Evolutionary conservation across 2,329 filamentous ascomycete species (phyloP).

Genomic region (Aspergillus unguis): DNA sequence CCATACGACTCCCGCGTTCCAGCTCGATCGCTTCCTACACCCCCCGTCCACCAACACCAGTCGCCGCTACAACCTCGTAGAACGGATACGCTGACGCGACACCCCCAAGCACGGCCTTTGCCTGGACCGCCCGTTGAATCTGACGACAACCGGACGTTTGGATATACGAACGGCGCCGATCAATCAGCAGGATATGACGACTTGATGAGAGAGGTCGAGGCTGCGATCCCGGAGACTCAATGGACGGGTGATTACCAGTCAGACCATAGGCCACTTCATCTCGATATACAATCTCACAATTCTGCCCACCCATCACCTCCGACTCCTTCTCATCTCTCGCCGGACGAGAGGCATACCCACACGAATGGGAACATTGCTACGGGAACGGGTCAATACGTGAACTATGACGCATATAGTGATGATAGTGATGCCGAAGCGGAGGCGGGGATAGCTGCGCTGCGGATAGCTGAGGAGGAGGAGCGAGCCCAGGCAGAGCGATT

Average conservation of each 20-base stretch:
- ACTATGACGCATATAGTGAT: slow-evolving; percentile 56
- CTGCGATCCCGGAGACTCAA: slow-evolving; percentile 44
- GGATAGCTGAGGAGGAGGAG: slow-evolving; percentile 76
- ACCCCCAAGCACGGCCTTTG: slow-evolving; percentile 58
- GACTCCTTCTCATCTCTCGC: slow-evolving; percentile 32
- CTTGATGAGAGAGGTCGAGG: slow-evolving; percentile 56
- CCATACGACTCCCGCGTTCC: slow-evolving; percentile 30
- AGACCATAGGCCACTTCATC: slow-evolving; percentile 24
- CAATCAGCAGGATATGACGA: slow-evolving; percentile 51
- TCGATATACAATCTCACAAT: slow-evolving; percentile 18
- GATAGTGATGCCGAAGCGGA: slow-evolving; percentile 87
- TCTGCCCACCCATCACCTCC: slow-evolving; percentile 11
- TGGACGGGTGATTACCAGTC: slow-evolving; percentile 24
- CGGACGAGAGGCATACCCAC: slow-evolving; percentile 45
- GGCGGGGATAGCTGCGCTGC: slow-evolving; percentile 78
- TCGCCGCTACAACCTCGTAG: slow-evolving; percentile 50
- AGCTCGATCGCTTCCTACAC: slow-evolving; percentile 43
- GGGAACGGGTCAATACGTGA: slow-evolving; percentile 43
- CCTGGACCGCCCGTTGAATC: slow-evolving; percentile 54
- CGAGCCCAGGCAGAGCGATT: slow-evolving; percentile 49
- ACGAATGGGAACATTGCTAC: slow-evolving; percentile 49
- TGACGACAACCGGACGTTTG: slow-evolving; percentile 28
- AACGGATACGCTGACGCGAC: slow-evolving; percentile 52
- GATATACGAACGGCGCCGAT: slow-evolving; percentile 30
- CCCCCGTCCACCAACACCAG: slow-evolving; percentile 51